Evolutionary conservation across 768 basidiomycete genomes (phyloP).

Genomic region (Kwoniella pini): DNA sequence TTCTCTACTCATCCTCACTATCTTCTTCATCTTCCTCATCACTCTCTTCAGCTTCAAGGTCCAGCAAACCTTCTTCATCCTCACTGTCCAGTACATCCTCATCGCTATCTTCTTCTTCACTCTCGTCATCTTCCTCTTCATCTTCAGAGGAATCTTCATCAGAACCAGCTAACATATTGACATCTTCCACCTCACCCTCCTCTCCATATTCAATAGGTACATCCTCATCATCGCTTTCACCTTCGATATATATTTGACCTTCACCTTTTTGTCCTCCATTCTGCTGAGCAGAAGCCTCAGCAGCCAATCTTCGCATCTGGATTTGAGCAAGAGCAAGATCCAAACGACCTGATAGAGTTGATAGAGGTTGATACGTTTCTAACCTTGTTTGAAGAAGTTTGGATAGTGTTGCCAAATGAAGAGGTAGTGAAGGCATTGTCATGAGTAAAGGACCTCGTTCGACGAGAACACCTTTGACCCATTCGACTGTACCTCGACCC

Average conservation of each 20-base stretch:
- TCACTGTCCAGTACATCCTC: constrained; percentile 36
- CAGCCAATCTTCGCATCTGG: constrained; percentile 76
- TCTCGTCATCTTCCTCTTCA: constrained; percentile 54
- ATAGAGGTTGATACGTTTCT: constrained; percentile 76
- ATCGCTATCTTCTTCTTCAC: constrained; percentile 66
- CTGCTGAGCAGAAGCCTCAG: constrained; percentile 58
- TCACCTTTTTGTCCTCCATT: constrained; percentile 61
- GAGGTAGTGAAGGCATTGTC: constrained; percentile 91
- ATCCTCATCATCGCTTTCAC: constrained; percentile 62
- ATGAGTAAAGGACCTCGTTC: constrained; percentile 89
- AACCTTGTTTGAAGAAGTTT: constrained; percentile 75
- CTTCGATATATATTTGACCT: constrained; percentile 71
- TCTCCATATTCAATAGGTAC: constrained; percentile 54
- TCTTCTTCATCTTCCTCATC: constrained; percentile 58
- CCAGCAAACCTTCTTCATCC: constrained; percentile 23
- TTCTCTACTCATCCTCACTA: constrained; percentile 39
- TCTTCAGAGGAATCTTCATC: constrained; percentile 18
- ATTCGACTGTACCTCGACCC: constrained; percentile 52
- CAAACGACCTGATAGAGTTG: constrained; percentile 81
- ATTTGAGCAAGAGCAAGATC: constrained; percentile 94
- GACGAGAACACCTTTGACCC: constrained; percentile 70
- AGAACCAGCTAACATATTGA: constrained; percentile 39
- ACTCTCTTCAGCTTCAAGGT: constrained; percentile 32
- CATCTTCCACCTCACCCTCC: constrained; percentile 51
- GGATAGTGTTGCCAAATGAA: constrained; percentile 77